Evolutionary conservation across 805 yeast species (phyloP).

Genomic region (Candida chauliodis): DNA sequence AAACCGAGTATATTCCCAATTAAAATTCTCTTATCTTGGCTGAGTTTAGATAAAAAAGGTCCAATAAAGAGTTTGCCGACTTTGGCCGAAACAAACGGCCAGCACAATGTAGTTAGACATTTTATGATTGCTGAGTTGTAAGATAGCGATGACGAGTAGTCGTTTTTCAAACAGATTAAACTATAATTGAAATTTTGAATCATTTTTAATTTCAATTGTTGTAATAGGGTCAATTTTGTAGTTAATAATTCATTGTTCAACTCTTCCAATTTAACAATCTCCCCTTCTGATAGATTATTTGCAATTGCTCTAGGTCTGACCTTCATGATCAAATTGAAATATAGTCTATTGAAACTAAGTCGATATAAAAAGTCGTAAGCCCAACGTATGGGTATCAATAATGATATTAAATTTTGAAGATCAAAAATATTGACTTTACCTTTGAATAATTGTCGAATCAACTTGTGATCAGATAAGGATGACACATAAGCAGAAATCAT

Average conservation of each 20-base stretch:
- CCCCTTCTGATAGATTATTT: slow-evolving; percentile 20
- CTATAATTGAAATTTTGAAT: slow-evolving; percentile 18
- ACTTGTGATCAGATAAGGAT: slow-evolving; percentile 33
- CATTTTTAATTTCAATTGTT: slow-evolving; percentile 10
- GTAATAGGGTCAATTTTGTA: neutral
- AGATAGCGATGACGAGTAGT: slow-evolving; percentile 27
- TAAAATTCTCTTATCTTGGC: slow-evolving; percentile 18
- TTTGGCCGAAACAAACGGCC: slow-evolving; percentile 38
- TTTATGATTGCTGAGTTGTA: slow-evolving; percentile 22
- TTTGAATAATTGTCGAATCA: slow-evolving; percentile 18
- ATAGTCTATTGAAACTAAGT: slow-evolving; percentile 28
- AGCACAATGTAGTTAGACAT: slow-evolving; percentile 30
- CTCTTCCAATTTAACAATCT: slow-evolving; percentile 22
- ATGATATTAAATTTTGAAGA: slow-evolving; percentile 28
- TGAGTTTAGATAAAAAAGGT: slow-evolving; percentile 10
- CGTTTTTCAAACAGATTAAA: slow-evolving; percentile 32
- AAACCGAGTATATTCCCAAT: slow-evolving; percentile 31
- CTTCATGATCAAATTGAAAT: slow-evolving; percentile 26
- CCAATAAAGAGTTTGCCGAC: slow-evolving; percentile 24
- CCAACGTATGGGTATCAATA: slow-evolving; percentile 36
- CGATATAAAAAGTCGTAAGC: slow-evolving; percentile 31
- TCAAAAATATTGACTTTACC: slow-evolving; percentile 26
- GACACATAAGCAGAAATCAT: slow-evolving; percentile 36
- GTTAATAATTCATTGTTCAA: slow-evolving; percentile 10
- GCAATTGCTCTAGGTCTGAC: slow-evolving; percentile 32